Percentiles rank a stretch among this genome's conserved stretches.
These are phyloP conservation scores for Apophysomyces ossiformis DNA, from an alignment of 371 early-diverging fungal species.

Conservation along the genomic window DNA sequence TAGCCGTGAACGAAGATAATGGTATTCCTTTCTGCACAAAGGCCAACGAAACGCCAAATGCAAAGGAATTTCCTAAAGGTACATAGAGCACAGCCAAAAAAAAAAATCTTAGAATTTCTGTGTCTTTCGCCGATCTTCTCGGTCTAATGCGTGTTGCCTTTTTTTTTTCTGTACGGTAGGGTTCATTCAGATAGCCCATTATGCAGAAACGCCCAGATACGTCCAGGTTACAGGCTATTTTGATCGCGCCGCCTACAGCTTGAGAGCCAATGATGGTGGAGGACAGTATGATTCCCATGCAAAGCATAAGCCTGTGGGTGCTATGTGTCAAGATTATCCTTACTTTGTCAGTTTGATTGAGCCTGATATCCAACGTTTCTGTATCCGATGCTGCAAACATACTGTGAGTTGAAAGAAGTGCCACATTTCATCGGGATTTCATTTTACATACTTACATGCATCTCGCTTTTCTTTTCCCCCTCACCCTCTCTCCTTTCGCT, in stretches of 20 bases:
- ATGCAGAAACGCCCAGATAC: conserved; percentile 41
- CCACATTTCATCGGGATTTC: background rate
- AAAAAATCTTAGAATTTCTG: too few species aligned
- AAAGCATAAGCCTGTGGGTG: conserved; percentile 30
- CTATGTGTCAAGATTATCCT: conserved; percentile 36
- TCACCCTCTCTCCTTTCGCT: too few species aligned
- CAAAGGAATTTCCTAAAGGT: conserved; percentile 56
- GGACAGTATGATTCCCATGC: conserved; percentile 51
- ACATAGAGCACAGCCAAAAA: background rate
- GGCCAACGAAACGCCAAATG: conserved; percentile 38
- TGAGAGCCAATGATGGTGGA: conserved; percentile 51
- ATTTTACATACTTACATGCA: background rate
- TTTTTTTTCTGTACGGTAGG: conserved; percentile 31
- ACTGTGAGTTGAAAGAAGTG: conserved; percentile 9
- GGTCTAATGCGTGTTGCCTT: background rate
- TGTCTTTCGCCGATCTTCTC: too few species aligned
- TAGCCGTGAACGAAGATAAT: conserved; percentile 54
- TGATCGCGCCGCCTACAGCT: conserved; percentile 49
- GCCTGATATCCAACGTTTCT: conserved; percentile 47
- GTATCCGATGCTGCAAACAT: conserved; percentile 45
- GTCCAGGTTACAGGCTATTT: conserved; percentile 63
- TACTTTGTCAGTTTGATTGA: conserved; percentile 56
- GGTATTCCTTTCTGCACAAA: conserved; percentile 62
- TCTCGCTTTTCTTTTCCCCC: too few species aligned
- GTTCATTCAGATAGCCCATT: conserved; percentile 57